phyloP scores from a whole-genome alignment of 2,329 filamentous ascomycete species.

The Colletotrichum agaves region DNA sequence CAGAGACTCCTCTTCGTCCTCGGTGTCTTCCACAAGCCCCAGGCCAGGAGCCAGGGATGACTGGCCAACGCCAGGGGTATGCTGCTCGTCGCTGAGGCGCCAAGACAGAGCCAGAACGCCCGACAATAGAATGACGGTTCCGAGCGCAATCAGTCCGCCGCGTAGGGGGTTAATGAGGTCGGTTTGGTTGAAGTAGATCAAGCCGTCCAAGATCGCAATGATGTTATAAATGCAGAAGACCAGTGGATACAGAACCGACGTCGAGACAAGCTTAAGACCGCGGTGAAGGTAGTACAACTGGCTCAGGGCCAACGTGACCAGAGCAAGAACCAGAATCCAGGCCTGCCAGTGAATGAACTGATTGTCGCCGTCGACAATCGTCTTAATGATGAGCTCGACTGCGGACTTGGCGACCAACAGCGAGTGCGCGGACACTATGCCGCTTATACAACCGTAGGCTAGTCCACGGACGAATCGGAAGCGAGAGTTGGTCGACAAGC shows the following conservation, averaged over 20 bases:
- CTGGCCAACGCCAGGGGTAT: conserved; percentile 67
- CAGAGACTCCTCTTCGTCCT: conserved; percentile 68
- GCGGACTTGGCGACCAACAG: conserved; percentile 95
- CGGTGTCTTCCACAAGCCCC: conserved; percentile 78
- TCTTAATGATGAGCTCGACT: conserved; percentile 90
- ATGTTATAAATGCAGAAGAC: conserved; percentile 99
- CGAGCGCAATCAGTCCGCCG: conserved; percentile 84
- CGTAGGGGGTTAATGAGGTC: conserved; percentile 80
- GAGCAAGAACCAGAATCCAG: conserved; percentile 87
- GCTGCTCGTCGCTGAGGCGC: conserved; percentile 85
- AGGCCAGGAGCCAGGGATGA: conserved; percentile 84
- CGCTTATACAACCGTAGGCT: conserved; percentile 88
- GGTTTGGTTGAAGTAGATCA: conserved; percentile 96
- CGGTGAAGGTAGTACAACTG: conserved; percentile 97
- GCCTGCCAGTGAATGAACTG: conserved; percentile 97
- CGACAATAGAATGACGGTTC: conserved; percentile 84
- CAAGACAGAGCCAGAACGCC: conserved; percentile 94
- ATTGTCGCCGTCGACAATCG: conserved; percentile 85
- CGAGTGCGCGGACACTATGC: conserved; percentile 92
- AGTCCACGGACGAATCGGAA: conserved; percentile 84
- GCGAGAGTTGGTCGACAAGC: conserved; percentile 68
- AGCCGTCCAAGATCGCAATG: conserved; percentile 93
- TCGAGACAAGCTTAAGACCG: conserved; percentile 93
- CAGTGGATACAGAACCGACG: conserved; percentile 93
- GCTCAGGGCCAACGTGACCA: conserved; percentile 83